Conservation (phyloP, 2,329 filamentous ascomycete genomes). For the Fusarium burgessii region DNA sequence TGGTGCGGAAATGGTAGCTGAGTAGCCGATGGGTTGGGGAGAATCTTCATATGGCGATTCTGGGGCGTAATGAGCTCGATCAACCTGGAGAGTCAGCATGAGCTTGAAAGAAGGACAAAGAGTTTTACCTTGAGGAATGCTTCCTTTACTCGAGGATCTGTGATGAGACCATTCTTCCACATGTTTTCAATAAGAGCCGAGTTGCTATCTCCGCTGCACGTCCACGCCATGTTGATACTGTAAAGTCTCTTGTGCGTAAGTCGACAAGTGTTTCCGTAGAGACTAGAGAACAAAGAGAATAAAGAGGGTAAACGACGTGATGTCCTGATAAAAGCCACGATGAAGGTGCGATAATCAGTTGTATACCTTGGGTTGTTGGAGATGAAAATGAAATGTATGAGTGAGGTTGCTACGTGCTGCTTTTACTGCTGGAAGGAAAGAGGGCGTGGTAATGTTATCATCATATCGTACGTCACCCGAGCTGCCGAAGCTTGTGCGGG, state of each 20-base stretch:
- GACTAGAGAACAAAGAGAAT: not conserved
- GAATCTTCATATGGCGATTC: slow-evolving; percentile 73
- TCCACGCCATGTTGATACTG: slow-evolving; percentile 82
- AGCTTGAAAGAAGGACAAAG: not conserved
- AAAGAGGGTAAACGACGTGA: not conserved
- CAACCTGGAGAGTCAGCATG: slow-evolving; percentile 69
- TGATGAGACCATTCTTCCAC: slow-evolving; percentile 77
- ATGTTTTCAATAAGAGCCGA: slow-evolving; percentile 82
- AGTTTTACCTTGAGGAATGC: slow-evolving; percentile 78
- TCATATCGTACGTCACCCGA: slow-evolving; percentile 30
- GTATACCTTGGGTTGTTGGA: too few relatives aligned
- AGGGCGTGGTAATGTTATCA: slow-evolving; percentile 20
- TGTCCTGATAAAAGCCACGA: slow-evolving; percentile 28
- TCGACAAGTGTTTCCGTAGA: slow-evolving; percentile 1
- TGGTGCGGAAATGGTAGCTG: slow-evolving; percentile 69
- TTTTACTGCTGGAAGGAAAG: not conserved
- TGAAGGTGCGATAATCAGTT: not conserved
- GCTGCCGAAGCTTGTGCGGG: slow-evolving; percentile 42
- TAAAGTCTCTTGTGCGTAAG: slow-evolving; percentile 16
- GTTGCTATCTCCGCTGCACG: slow-evolving; percentile 81
- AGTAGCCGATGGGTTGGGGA: slow-evolving; percentile 66
- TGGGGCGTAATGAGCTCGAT: slow-evolving; percentile 87
- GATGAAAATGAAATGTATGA: too few relatives aligned
- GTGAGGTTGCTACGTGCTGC: not conserved
- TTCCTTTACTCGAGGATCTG: slow-evolving; percentile 75